phyloP scores from a whole-genome alignment of 169 alveolate species.

The Perkinsus chesapeaki region DNA sequence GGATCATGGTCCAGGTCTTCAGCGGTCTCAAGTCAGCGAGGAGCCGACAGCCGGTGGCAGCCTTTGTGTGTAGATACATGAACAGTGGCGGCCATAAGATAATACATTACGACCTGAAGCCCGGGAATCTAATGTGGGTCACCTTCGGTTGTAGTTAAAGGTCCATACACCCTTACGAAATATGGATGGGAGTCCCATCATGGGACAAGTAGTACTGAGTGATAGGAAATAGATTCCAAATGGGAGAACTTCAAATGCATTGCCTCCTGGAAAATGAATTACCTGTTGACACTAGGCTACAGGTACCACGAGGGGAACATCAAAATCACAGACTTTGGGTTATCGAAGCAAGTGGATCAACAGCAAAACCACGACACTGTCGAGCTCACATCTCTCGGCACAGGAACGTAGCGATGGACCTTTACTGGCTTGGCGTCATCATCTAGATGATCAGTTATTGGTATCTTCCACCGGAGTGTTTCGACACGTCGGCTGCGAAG shows the following conservation, averaged over 20 bases:
- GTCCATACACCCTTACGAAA: too few species aligned
- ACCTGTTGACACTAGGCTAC: too few species aligned
- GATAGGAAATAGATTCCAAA: too few species aligned
- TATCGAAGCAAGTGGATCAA: conserved; percentile 60
- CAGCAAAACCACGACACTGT: conserved; percentile 47
- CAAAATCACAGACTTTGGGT: conserved; percentile 79
- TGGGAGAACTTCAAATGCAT: too few species aligned
- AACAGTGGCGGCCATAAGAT: conserved; percentile 44
- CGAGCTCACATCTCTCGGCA: conserved; percentile 77
- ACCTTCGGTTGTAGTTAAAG: too few species aligned
- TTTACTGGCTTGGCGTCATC: background rate
- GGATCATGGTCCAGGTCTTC: conserved; percentile 59
- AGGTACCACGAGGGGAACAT: conserved; percentile 64
- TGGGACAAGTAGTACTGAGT: background rate
- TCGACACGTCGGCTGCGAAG: conserved; percentile 44
- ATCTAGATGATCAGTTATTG: conserved; percentile 37
- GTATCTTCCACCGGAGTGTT: conserved; percentile 83
- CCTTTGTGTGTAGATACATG: conserved; percentile 51
- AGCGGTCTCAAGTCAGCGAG: conserved; percentile 40
- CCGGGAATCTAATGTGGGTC: conserved; percentile 58
- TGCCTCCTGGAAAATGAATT: too few species aligned
- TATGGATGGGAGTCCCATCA: background rate
- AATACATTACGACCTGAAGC: conserved; percentile 80
- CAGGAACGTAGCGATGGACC: conserved; percentile 48
- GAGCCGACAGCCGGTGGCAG: background rate